phyloP scores from a whole-genome alignment of 2,329 filamentous ascomycete genomes.

The Colletotrichum higginsianum region DNA sequence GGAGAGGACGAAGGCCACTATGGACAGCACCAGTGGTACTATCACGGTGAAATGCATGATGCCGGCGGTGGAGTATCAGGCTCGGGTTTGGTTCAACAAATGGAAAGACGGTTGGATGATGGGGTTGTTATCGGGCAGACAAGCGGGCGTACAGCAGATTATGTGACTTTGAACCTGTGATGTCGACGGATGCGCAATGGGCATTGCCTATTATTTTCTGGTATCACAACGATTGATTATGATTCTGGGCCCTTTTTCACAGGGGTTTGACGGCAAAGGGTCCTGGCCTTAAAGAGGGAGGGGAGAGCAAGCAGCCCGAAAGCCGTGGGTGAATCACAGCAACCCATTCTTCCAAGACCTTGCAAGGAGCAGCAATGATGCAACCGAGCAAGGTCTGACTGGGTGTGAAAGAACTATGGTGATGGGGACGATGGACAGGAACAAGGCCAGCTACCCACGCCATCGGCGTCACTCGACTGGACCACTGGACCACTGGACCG shows the following conservation, averaged over 20 bases:
- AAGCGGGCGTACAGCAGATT: conserved; percentile 4
- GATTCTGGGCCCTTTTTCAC: not conserved
- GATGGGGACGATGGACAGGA: conserved; percentile 25
- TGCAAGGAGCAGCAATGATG: conserved; percentile 31
- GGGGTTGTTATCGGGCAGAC: not conserved
- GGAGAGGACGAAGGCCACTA: conserved; percentile 57
- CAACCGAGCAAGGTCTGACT: conserved; percentile 33
- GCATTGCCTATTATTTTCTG: conserved; percentile 9
- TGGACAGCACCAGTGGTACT: conserved; percentile 55
- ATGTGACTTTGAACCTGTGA: not conserved
- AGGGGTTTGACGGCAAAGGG: conserved; percentile 1
- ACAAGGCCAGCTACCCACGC: conserved; percentile 15
- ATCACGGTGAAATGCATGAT: conserved; percentile 50
- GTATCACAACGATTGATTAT: too few relatives aligned
- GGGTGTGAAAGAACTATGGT: conserved; percentile 25
- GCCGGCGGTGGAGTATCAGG: conserved; percentile 4
- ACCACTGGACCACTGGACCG: not conserved
- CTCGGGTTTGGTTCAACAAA: conserved; percentile 3
- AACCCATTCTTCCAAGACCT: conserved; percentile 16
- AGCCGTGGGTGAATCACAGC: conserved; percentile 26
- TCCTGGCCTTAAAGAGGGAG: conserved; percentile 21
- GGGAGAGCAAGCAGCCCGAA: conserved; percentile 14
- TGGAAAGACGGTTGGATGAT: not conserved
- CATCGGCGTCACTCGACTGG: conserved; percentile 34
- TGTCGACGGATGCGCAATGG: conserved; percentile 1